Evolutionary conservation across 768 basidiomycete genomes (phyloP), one percentile per base, ranked within the genome.

Genomic region (Phlegmacium glaucopus): DNA sequence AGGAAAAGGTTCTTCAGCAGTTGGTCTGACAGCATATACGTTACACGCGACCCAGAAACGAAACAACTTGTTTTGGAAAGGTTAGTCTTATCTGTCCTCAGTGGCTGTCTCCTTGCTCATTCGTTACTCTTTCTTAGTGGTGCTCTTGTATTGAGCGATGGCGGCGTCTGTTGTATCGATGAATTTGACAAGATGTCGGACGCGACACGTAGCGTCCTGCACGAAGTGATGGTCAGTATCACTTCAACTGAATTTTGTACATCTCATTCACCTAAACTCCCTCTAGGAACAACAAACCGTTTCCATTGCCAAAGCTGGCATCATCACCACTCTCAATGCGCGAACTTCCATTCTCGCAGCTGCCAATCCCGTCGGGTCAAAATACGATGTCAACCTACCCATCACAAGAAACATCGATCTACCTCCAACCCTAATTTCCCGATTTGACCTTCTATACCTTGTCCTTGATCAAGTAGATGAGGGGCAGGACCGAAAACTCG

Each of bases 131-230:
- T 22, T 43, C 44, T 10, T 54, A 92, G 93, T 71, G 94, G 94
- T 51, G 94, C 94, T 0, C 81, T 97, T 9, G 94, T 96, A 1
- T 69, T 97, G 50, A 91, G 89, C 62, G 95, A 97, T 55, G 95
- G 95, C 1, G 95, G 94, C 63, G 93, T 97, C 4, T 97, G 94
- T 63, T 98, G 95, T 62, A 98, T 98, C 55, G 95, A 98, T 57
- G 95, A 98, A 67, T 98, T 99, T 57, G 96, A 99, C 71, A 99
- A 99, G 68, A 99, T 99, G 96, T 94, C 94, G 29, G 87, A 97
- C 51, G 82, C 90, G 5, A 98, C 96, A 39, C 85, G 96, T 39
- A 97, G 96, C 62, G 95, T 98, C 8, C 80, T 99, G 38, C 96
- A 99, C 67, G 95, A 98, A 82, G 94, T 96, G 12, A 98, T 98